These are phyloP conservation scores for Alternaria novae-zelandiae DNA, from an alignment of 2,329 filamentous ascomycete genomes.

Conservation along the genomic window DNA sequence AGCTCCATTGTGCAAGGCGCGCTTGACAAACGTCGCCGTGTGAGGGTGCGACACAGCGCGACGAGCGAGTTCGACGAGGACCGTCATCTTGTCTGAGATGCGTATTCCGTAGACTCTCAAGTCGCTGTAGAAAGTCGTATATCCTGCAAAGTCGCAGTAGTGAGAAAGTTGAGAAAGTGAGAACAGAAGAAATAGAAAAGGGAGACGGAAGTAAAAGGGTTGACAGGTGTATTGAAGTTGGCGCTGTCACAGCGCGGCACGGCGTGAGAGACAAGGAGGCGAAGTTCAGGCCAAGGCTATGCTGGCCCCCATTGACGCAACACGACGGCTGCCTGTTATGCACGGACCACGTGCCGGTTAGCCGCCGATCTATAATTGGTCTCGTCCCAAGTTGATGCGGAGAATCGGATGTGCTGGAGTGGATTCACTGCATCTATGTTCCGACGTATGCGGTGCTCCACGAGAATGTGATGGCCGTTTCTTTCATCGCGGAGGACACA, in stretches of 20 bases:
- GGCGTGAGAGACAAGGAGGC: constrained; percentile 21
- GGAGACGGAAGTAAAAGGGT: background rate
- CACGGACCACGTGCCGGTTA: constrained; percentile 13
- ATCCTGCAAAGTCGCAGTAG: background rate
- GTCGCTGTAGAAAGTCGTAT: background rate
- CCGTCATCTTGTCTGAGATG: constrained; percentile 14
- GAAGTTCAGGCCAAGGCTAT: constrained; percentile 16
- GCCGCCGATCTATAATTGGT: constrained; percentile 26
- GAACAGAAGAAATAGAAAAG: constrained; percentile 6
- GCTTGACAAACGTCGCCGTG: constrained; percentile 35
- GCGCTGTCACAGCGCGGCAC: constrained; percentile 18
- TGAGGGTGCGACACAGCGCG: constrained; percentile 39
- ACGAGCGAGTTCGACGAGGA: constrained; percentile 40
- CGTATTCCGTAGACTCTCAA: background rate
- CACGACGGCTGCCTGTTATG: constrained; percentile 18
- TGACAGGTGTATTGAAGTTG: constrained; percentile 13
- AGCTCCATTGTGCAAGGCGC: constrained; percentile 22
- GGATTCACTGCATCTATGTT: background rate
- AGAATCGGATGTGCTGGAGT: background rate
- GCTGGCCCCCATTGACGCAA: constrained; percentile 19
- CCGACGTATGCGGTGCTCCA: background rate
- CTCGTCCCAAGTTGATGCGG: constrained; percentile 3
- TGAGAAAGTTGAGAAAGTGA: constrained; percentile 1
- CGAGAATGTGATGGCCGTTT: background rate
- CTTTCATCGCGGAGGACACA: background rate